Conservation (phyloP, 345 rosid genomes). For the Melaleuca alternifolia region DNA sequence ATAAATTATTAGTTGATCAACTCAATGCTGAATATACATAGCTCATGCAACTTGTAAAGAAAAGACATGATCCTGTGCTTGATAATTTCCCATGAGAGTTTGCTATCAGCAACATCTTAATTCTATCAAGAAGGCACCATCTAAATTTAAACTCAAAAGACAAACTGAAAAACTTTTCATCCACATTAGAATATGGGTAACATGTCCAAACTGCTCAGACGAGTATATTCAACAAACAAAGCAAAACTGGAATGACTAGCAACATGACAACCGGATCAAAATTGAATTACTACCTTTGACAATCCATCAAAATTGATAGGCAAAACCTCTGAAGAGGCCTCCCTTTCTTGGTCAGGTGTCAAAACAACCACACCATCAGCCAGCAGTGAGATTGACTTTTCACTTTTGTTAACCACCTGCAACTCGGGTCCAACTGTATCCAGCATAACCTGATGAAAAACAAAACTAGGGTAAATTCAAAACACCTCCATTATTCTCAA, state of each 20-base stretch:
- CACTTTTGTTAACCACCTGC: constrained; percentile 77
- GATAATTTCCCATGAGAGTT: neutral
- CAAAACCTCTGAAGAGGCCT: constrained; percentile 74
- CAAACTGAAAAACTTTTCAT: neutral
- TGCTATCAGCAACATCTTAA: neutral
- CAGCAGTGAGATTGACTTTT: constrained; percentile 59
- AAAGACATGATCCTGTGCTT: neutral
- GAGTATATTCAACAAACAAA: neutral
- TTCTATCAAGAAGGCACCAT: neutral
- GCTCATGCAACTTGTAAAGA: neutral
- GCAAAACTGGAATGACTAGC: neutral
- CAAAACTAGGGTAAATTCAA: neutral
- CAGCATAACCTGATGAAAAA: constrained; percentile 64
- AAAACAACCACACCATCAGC: constrained; percentile 66
- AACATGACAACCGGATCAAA: neutral
- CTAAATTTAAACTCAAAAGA: neutral
- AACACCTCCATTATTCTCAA: neutral
- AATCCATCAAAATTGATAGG: constrained; percentile 92
- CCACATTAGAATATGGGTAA: neutral
- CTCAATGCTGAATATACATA: neutral
- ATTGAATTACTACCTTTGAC: constrained; percentile 41
- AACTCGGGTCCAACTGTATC: constrained; percentile 93
- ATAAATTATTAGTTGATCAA: neutral
- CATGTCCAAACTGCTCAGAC: neutral
- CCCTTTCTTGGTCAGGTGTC: constrained; percentile 69